Evolutionary conservation across 306 rosid species (phyloP), one percentile per base, ranked within the genome.

Genomic region (Phaseolus lunatus): DNA sequence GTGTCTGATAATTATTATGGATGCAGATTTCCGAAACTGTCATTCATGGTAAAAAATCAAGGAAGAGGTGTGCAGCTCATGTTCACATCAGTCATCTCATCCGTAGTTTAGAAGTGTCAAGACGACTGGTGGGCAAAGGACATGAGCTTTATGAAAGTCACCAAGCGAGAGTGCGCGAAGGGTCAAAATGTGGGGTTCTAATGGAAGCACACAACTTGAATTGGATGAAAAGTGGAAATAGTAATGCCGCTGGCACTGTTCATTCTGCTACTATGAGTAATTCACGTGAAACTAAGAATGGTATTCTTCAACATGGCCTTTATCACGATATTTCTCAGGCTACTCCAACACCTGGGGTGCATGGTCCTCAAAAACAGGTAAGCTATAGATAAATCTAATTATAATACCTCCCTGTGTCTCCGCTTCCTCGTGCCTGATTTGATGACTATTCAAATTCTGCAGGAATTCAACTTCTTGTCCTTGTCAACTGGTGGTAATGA

Each of bases 1-100:
- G 50, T 62, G 44, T 49, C 27, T 45, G 47, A 58, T 69, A 37
- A 37, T 12, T 39, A 43, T 70, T 67, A 67, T 59, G 33, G 29
- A 3, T 50, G 73, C 91, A 89, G 97, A 78, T 72, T 47, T 67
- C 82, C 0, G 67, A 75, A 72, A 72, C 58, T 64, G 53, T 37
- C 5, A 9, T 16, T 33, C 80, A 57, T 44, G 83, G 77, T 44
- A 84, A 78, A 76, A 85, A 33, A 45, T 44, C 80, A 19, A 77
- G 85, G 85, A 93, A 89, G 89, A 89, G 80, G 75, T 89, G 90
- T 74, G 91, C 89, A 37, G 77, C 84, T 63, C 97, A 93, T 81
- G 92, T 89, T 65, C 79, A 81, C 88, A 91, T 91, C 47, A 81
- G 92, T 77, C 88, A 54, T 52, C 69, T 91, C 67, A 91, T 93